Base-by-base conservation (phyloP, 805 yeast species). In the Candida maltosa region DNA sequence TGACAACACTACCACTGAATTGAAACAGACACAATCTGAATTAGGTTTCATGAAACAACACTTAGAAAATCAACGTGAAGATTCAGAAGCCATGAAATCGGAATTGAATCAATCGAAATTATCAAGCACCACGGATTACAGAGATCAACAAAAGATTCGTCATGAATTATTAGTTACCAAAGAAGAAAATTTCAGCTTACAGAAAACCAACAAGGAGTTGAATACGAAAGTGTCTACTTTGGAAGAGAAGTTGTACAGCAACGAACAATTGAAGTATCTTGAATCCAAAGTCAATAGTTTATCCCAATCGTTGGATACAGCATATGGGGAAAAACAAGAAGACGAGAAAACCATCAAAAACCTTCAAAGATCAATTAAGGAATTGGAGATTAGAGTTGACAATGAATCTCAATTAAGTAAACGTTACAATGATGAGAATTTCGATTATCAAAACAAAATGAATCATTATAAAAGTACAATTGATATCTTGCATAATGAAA, bases 141-240 rank as follows among this genome's bases (percentile, higher is more conserved):
- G 43, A 39, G 70, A 62, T 33, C 66, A 60, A 43, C 65, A 57
- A 34, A 56, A 49, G 12, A 46, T 65, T 22, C 52, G 78, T 40
- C 73, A 73, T 29, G 77, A 77, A 30, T 70, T 74, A 26, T 61
- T 80, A 38, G 76, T 78, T 32, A 56, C 79, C 4, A 59, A 66
- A 16, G 87, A 84, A 54, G 93, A 84, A 50, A 83, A 80, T 48
- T 79, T 78, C 47, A 73, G 83, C 1, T 51, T 83, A 28, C 75
- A 73, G 18, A 79, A 69, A 41, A 70, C 69, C 40, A 78, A 81
- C 46, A 58, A 58, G 23, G 76, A 78, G 32, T 56, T 83, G 42
- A 68, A 61, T 34, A 37, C 40, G 11, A 74, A 75, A 44, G 60
- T 76, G 8, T 53, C 62, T 19, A 65, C 60, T 5, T 49, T 75